Evolutionary conservation across 768 basidiomycete genomes (phyloP), one percentile per base, ranked within the genome.

Genomic region (Daedaleopsis sinensis): DNA sequence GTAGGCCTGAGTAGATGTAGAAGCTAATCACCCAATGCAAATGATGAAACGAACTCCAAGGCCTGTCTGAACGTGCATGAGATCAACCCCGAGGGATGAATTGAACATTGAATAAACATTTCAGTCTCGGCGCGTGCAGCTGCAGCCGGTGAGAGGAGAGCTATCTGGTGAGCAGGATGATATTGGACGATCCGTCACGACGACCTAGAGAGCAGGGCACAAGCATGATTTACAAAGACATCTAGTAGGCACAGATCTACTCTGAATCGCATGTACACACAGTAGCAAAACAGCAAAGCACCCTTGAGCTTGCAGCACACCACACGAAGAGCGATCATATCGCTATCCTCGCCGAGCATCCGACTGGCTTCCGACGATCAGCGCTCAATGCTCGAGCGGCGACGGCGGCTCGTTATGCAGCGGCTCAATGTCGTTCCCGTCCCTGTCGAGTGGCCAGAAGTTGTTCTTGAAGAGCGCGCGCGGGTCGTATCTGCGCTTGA

Each of bases 401-500:
- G 68, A 69, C 1, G 65, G 66, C 0, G 89, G 89, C 66, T 92
- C 90, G 62, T 90, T 89, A 7, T 76, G 78, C 47, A 81, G 71
- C 11, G 86, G 79, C 37, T 84, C 79, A n/a, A 91, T 78, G 2
- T 73, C 73, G 0, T 83, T 74, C 2, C 87, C 86, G 19, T 79
- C 71, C 27, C 79, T 79, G 68, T 88, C 78, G 59, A 91, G 70
- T 19, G 93, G 93, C 91, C 94, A 96, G 69, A 94, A 85, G 13
- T 85, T 82, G 68, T 93, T 89, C 60, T 75, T 80, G 78, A 95
- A 93, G 46, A 96, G 63, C 60, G 88, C 87, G 44, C 76, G 73
- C 0, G 94, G 93, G 70, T 96, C 94, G 67, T 93, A 91, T 52
- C 77, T 74, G 62, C 79, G 76, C 77, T 96, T 96, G 71, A 95